Conservation (phyloP, 2,329 filamentous ascomycete species). For the Rhynchosporium graminicola region DNA sequence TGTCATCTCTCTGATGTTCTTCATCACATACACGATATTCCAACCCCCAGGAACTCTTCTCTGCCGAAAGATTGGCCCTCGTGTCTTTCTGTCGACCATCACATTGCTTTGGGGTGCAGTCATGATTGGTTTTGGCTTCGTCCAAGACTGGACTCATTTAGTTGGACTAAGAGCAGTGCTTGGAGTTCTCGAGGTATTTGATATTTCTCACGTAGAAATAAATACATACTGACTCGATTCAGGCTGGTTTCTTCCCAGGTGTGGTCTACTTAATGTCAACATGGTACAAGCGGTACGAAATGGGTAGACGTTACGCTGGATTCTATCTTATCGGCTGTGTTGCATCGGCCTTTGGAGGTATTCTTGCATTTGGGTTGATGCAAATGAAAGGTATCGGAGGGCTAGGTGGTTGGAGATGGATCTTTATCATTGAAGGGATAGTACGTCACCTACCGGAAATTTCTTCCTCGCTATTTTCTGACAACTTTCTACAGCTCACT, state of each 20-base stretch:
- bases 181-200: constrained; percentile 31
- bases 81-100: constrained; percentile 55
- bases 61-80: constrained; percentile 64
- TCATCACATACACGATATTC: constrained; percentile 69
- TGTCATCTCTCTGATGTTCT: constrained; percentile 58
- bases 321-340: constrained; percentile 71
- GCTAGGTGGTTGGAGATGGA: constrained; percentile 42
- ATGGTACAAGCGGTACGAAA: constrained; percentile 56
- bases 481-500: not conserved
- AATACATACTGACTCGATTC: not conserved
- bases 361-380: constrained; percentile 67
- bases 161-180: constrained; percentile 34
- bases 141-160: constrained; percentile 31
- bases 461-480: not conserved
- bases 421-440: constrained; percentile 46
- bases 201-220: not conserved
- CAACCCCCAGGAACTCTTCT: constrained; percentile 70
- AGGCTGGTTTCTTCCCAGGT: constrained; percentile 41
- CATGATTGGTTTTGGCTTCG: constrained; percentile 45
- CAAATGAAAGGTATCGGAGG: constrained; percentile 42
- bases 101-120: constrained; percentile 44
- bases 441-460: constrained; percentile 14
- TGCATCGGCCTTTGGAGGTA: constrained; percentile 65
- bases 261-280: constrained; percentile 45
- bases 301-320: constrained; percentile 66